Evolutionary conservation across 371 early-diverging fungal species (phyloP), one percentile per base, ranked within the genome.

Genomic region (Funneliformis caledonium): DNA sequence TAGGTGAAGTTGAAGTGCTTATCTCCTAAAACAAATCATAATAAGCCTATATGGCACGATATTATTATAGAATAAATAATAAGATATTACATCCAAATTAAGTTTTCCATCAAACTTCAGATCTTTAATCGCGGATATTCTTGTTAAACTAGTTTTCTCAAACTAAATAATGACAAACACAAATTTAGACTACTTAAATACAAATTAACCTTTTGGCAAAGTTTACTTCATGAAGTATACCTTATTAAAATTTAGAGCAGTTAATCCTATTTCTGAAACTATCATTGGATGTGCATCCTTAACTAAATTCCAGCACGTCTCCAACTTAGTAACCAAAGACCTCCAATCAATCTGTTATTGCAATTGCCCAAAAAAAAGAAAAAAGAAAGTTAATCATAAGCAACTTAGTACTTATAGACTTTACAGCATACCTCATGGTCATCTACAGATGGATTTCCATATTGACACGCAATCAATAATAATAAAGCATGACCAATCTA

Each of bases 291-390:
- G 22, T 31, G 33, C 26, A 64, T 64, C 12, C 26, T 64, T 64
- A 64, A 33, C 10, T 19, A 64, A 64, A 31, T 64, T 64, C 64
- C 64, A 64, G 14, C 64, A 64, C 12, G 11, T 64, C 14, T 31
- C 64, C 33, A 64, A 31, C 26, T 64, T 64, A 31, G 9, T 2
- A 10, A 64, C 33, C 26, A 64, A 64, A 64, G 22, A 4, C 9
- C 26, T 64, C 64, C 64, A 64, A 64, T 64, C 64, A 64, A 64
- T 64, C 64, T 64, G 11, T 62, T 62, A 62, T 11, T 26, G 26
- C 26, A 26, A 26, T 26, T 26, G 56, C 19, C 11, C 19, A 1
- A 1, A 56, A 56, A 56, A 14, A 9, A 64, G 19, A 22, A 26
- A 26, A 62, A 26, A 62, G 11, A 62, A 62, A 11, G 11, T 31